phyloP scores from a whole-genome alignment of 2,329 filamentous ascomycete genomes.

The Westerdykella aurantiaca region DNA sequence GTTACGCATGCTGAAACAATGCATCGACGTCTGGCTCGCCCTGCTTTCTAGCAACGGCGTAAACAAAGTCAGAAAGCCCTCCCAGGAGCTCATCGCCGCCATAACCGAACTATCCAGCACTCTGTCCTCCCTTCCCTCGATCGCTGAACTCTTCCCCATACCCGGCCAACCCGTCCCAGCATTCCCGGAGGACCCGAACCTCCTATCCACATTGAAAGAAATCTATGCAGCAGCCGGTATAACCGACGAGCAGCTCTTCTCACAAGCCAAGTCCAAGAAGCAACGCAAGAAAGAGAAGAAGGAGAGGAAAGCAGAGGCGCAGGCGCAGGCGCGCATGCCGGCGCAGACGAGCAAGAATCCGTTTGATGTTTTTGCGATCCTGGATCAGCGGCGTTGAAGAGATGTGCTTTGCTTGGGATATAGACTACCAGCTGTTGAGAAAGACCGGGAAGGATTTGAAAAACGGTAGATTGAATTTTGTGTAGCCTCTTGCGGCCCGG shows the following conservation, averaged over 20 bases:
- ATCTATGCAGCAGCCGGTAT: slow-evolving; percentile 24
- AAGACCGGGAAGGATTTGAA: too few relatives aligned
- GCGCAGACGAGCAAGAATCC: neutral
- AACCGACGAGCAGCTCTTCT: slow-evolving; percentile 18
- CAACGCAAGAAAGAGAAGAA: slow-evolving; percentile 24
- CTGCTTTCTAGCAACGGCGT: slow-evolving; percentile 1
- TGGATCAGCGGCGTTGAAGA: too few relatives aligned
- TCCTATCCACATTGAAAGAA: slow-evolving; percentile 20
- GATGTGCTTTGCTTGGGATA: too few relatives aligned
- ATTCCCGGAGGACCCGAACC: slow-evolving; percentile 10
- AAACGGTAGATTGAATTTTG: too few relatives aligned
- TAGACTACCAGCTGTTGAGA: too few relatives aligned
- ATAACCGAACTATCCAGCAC: slow-evolving; percentile 8
- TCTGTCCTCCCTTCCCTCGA: slow-evolving; percentile 20
- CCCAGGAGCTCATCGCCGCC: neutral
- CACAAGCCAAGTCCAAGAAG: slow-evolving; percentile 9
- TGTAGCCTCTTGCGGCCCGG: too few relatives aligned
- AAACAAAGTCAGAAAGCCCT: neutral
- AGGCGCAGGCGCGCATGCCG: neutral
- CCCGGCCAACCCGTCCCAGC: slow-evolving; percentile 18
- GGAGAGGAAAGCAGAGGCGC: slow-evolving; percentile 9
- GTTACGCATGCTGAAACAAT: slow-evolving; percentile 38
- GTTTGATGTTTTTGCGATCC: neutral
- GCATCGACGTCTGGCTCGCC: slow-evolving; percentile 21
- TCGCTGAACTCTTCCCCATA: slow-evolving; percentile 19